phyloP scores from a whole-genome alignment of 306 rosid genomes.

The Cicer arietinum region DNA sequence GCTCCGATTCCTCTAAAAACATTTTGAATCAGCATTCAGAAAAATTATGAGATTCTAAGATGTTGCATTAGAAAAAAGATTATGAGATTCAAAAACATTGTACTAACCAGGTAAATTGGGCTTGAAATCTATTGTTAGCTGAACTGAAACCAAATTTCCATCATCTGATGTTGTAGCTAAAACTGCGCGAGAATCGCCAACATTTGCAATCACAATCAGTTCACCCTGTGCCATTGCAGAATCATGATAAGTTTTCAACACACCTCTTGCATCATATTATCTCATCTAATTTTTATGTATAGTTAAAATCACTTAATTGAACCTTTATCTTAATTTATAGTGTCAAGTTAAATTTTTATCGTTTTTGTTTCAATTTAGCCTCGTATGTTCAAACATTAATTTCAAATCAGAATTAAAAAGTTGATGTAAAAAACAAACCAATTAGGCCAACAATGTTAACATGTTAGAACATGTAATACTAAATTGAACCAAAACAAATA shows the following conservation, averaged over 20 bases:
- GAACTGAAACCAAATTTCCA: constrained; percentile 70
- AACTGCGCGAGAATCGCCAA: constrained; percentile 96
- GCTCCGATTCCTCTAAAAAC: constrained; percentile 81
- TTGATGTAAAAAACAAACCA: no score
- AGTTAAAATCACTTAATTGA: no score
- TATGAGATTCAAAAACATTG: not conserved
- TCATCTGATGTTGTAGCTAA: constrained; percentile 76
- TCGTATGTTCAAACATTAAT: no score
- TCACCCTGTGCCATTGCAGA: constrained; percentile 69
- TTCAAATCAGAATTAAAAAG: no score
- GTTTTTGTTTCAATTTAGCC: no score
- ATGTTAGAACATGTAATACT: no score
- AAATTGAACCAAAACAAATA: no score
- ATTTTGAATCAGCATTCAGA: not conserved
- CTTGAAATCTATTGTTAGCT: constrained; percentile 92
- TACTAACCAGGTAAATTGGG: constrained; percentile 90
- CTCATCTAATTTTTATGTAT: no score
- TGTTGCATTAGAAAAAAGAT: not conserved
- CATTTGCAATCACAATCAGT: constrained; percentile 69
- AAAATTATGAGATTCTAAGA: constrained; percentile 4
- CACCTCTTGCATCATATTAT: not conserved
- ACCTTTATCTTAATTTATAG: no score
- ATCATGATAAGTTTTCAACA: constrained; percentile 17
- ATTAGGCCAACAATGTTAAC: not conserved
- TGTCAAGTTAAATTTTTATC: no score